Conservation (phyloP, 2,329 filamentous ascomycete genomes). For the Leptographium lundbergii region DNA sequence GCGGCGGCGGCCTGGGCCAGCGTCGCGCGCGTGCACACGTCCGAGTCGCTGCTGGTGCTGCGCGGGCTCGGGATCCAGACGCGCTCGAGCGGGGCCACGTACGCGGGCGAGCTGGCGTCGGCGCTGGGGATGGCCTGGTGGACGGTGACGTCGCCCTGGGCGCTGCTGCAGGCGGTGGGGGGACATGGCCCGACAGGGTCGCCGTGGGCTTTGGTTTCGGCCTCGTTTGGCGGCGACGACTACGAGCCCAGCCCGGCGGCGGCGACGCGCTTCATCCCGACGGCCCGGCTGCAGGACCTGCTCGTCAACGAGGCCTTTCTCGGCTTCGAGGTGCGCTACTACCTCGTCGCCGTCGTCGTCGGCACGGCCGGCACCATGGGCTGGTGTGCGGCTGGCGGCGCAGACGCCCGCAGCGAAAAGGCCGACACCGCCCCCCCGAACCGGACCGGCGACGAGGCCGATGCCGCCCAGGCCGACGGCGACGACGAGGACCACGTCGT, state of each 20-base stretch:
- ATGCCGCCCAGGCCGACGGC: constrained; percentile 3
- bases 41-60: constrained; percentile 81
- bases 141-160: constrained; percentile 15
- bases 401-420: background rate
- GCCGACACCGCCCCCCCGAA: too few species aligned
- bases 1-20: constrained; percentile 28
- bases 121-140: constrained; percentile 19
- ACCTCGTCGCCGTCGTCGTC: constrained; percentile 70
- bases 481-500: constrained; percentile 79
- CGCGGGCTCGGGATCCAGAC: constrained; percentile 87
- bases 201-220: background rate
- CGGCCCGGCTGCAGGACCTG: constrained; percentile 82
- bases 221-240: background rate
- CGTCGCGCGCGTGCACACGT: constrained; percentile 36
- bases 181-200: too few species aligned
- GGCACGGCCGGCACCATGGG: background rate
- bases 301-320: constrained; percentile 91
- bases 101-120: constrained; percentile 29
- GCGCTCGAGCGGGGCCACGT: constrained; percentile 55
- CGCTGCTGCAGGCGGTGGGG: background rate
- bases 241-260: constrained; percentile 19
- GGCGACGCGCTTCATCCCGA: constrained; percentile 57
- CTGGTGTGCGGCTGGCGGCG: background rate
- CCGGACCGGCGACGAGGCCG: too few species aligned
- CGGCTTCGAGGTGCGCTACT: constrained; percentile 83